Evolutionary conservation across 495 filamentous ascomycete species (phyloP), one percentile per base, ranked within the genome.

Genomic region (Penicillium fimorum): DNA sequence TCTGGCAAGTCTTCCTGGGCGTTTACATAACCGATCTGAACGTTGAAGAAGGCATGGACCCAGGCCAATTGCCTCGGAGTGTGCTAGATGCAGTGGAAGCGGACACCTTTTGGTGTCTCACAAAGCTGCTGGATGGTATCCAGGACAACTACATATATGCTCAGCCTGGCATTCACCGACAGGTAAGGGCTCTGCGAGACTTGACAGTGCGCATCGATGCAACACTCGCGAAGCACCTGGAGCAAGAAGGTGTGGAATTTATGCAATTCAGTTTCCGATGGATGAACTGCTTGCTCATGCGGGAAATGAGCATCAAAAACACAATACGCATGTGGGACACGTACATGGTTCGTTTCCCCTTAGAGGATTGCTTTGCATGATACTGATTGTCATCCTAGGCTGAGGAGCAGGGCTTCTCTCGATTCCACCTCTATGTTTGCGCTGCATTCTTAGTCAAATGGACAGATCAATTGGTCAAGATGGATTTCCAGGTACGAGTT

Each of bases 321-420:
- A 96, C 90, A 1, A 96, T 97, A 61, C 79, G 94, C 58, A 98
- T 98, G 94, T 98, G 94, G 94, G 94, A 98, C 75, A 98, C 94
- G 11, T 98, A 98, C 72, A 84, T 98, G 79, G 92, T 96, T 75
- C 63, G 84, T 56, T n/a, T 33, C 6, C 24, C 12, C 32, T 11
- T 38, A 9, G n/a, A 5, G 25, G 22, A 18, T 11, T 57, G 13
- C 13, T 22, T 25, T 42, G 17, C 17, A 17, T 25, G 38, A 44
- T 62, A 49, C 65, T 75, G 38, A 75, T 43, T 25, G 9, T 17
- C 12, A 37, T 35, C 3, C 29, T 53, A 96, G 92, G 91, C 94
- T 53, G 94, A 98, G 80, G 95, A 97, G 60, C 90, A 96, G 78
- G 95, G 94, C 59, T 98, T 98, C 76, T 96, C 92, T 0, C 87